phyloP scores from a whole-genome alignment of 495 filamentous ascomycete species.

The Aspergillus baeticus region DNA sequence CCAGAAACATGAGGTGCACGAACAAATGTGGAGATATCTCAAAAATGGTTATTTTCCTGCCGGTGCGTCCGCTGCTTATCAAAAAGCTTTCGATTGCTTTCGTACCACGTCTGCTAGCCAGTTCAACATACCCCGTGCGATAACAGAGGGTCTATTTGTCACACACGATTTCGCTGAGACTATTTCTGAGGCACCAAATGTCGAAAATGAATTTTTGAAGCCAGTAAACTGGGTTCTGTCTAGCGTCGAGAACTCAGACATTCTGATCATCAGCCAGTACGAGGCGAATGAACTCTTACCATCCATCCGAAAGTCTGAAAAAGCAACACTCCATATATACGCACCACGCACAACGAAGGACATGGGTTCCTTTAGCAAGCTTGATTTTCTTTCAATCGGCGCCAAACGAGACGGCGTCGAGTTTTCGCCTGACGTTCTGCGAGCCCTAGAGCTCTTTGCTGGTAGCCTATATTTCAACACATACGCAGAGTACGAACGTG shows the following conservation, averaged over 20 bases:
- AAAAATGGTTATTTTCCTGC: not conserved
- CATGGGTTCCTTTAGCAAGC: slow-evolving; percentile 42
- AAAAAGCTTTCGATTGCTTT: not conserved
- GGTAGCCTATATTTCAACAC: slow-evolving; percentile 61
- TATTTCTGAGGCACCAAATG: not conserved
- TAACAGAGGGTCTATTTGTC: not conserved
- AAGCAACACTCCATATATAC: slow-evolving; percentile 54
- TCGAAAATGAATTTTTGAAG: slow-evolving; percentile 35
- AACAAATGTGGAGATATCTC: not conserved
- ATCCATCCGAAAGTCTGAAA: slow-evolving; percentile 23
- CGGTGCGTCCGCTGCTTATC: not conserved
- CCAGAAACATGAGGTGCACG: slow-evolving; percentile 38
- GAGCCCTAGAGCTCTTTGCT: slow-evolving; percentile 60
- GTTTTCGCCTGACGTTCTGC: not conserved
- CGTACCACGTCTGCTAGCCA: not conserved
- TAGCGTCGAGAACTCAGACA: slow-evolving; percentile 10
- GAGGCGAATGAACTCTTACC: slow-evolving; percentile 55
- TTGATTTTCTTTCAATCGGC: slow-evolving; percentile 31
- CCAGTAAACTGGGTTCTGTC: slow-evolving; percentile 60
- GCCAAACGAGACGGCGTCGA: not conserved
- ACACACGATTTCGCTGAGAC: not conserved
- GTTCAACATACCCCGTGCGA: not conserved
- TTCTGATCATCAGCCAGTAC: slow-evolving; percentile 57
- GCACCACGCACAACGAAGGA: slow-evolving; percentile 45
- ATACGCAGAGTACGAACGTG: slow-evolving; percentile 48